Base-by-base conservation (phyloP, 192 early-diverging fungal genomes). In the Mortierella alpina region DNA sequence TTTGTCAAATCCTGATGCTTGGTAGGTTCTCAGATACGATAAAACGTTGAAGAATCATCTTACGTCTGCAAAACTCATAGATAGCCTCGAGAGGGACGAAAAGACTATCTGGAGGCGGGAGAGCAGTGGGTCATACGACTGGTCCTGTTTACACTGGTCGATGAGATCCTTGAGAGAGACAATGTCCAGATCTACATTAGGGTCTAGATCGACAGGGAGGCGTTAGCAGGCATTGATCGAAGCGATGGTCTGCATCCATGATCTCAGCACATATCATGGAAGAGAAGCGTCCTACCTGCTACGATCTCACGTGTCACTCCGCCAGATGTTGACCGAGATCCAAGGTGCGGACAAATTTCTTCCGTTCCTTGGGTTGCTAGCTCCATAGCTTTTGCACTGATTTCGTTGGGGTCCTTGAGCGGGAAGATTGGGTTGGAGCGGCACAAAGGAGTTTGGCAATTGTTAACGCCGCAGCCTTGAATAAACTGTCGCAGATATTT, bases 61-160 rank as follows among this genome's bases (percentile, higher is more conserved):
- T 65, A 79, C 76, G 51, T 79, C 76, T 31, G 76, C 76, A 72
- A 79, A 79, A n/a, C 76, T 79, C 63, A 79, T 65, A 0, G 76
- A 79, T 8, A 79, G 68, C 52, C 76, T 40, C 20, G 76, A 79
- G 13, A 79, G 76, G 6, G 76, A 79, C 3, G 76, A 79, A 20
- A 79, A 79, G 4, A 79, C 76, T 12, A 56, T 42, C 52, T 79
- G 63, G 6, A 79, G 64, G 6, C 76, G 63, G 2, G 59, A 8
- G 9, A 72, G 68, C 12, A 79, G 31, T 17, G 69, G 53, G 7
- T 15, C 67, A 23, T 79, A 79, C 0, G 68, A 67, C 55, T 72
- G 53, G n/a, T 71, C 69, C 7, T 13, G 39, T 39, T 72, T 79
- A 22, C 76, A 79, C 39, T 67, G 62, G 3, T 79, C 76, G 39